Base-by-base conservation (phyloP, 2,329 filamentous ascomycete genomes). In the Lachnellula occidentalis region DNA sequence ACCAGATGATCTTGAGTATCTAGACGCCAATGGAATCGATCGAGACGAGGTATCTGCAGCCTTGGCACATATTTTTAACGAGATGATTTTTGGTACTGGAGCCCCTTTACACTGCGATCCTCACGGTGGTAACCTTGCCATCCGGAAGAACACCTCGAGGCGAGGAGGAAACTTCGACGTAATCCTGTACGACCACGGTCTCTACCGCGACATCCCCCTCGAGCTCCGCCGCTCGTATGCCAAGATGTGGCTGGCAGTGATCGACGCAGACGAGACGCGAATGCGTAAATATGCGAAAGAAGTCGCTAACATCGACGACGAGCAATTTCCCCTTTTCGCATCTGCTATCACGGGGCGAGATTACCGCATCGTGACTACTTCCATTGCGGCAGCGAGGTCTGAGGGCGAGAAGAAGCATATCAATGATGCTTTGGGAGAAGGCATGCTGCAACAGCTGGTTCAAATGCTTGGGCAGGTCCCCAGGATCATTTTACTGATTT, bases 81-180 rank as follows among this genome's bases (percentile, higher is more conserved):
- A 97, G 70, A 99, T 99, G 94, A 96, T 99, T 63, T 99, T 99
- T 62, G 92, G 92, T 48, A 82, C 86, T 50, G 81, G 86, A 56
- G 92, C 92, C 0, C 91, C 94, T 0, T 75, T 99, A 39, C 94
- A 99, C 74, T 99, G 94, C 73, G 94, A 99, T 68, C 94, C 94
- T 0, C 94, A 99, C 67, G 94, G 92, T 47, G 94, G 94, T 45
- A 99, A 99, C 67, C 87, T 99, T 53, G 92, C 94, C 21, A 90
- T 99, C 58, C 85, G 92, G 42, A 85, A 89, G 69, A 94, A 92
- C 66, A 77, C 81, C 36, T 75, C 78, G 39, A 75, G 76, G 55
- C 78, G 73, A 65, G 75, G 76, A 4, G 73, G 84, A 39, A 97
- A 97, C 71, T 99, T 99, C 67, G 94, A 99, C 69, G 82, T 99